A percentile compares a stretch with the other conserved stretches of the same genome.
phyloP scores from a whole-genome alignment of 1,284 basidiomycete genomes.

The Tremellales sp. region DNA sequence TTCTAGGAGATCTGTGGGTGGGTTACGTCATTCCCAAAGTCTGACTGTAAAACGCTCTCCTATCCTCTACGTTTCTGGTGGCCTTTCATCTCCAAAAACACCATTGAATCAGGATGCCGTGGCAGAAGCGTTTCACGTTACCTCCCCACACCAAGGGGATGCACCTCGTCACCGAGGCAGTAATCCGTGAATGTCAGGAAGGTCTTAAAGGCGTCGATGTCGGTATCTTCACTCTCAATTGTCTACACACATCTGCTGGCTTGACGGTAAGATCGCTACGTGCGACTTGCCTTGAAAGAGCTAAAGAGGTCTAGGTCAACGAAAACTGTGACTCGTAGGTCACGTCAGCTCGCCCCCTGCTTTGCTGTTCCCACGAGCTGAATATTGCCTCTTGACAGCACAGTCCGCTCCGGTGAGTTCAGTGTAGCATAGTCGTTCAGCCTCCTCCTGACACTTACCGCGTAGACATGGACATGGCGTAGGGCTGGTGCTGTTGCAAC shows the following conservation, averaged over 20 bases:
- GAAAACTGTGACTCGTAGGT: conserved; percentile 44
- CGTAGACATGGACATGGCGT: conserved; percentile 53
- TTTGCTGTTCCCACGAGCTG: conserved; percentile 1
- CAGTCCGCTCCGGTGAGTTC: conserved; percentile 28
- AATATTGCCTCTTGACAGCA: conserved; percentile 11
- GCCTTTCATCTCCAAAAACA: background rate
- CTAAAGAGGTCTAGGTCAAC: conserved; percentile 29
- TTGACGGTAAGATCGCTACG: conserved; percentile 68
- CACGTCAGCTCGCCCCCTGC: background rate
- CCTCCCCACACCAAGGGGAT: conserved; percentile 54
- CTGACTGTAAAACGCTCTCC: background rate
- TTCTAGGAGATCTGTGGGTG: background rate
- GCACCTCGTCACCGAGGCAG: conserved; percentile 80
- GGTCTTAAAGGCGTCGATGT: conserved; percentile 70
- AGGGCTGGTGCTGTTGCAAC: conserved; percentile 51
- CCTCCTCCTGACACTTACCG: conserved; percentile 6
- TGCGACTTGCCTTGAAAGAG: background rate
- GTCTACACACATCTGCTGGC: conserved; percentile 86
- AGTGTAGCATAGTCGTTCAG: too few species aligned
- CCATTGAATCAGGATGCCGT: conserved; percentile 62
- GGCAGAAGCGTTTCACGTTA: conserved; percentile 76
- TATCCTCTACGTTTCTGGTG: background rate
- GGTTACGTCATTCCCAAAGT: background rate
- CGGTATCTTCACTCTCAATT: conserved; percentile 53
- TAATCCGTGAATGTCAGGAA: conserved; percentile 64